Percentiles rank a stretch among this genome's conserved stretches.
These are phyloP conservation scores for Bipolaris oryzae DNA, from an alignment of 2,329 filamentous ascomycete genomes.

Conservation along the genomic window DNA sequence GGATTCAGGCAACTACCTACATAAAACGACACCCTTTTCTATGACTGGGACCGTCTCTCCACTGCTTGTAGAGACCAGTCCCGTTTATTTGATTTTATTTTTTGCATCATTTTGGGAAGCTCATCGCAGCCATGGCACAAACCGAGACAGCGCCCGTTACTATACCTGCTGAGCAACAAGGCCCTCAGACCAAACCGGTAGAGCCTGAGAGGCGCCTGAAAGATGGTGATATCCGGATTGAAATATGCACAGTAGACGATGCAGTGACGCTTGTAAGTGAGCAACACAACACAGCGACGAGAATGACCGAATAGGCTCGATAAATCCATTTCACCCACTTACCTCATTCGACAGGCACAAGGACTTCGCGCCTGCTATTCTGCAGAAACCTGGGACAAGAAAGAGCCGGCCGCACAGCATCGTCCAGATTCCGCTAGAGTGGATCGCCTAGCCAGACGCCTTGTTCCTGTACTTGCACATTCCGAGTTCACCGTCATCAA, in stretches of 20 bases:
- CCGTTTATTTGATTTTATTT: too few species aligned
- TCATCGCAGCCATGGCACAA: constrained; percentile 12
- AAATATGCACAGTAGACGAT: constrained; percentile 26
- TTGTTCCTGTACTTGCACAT: constrained; percentile 25
- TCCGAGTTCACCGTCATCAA: constrained; percentile 35
- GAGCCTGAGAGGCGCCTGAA: constrained; percentile 25
- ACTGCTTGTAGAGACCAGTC: neutral
- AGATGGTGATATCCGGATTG: constrained; percentile 25
- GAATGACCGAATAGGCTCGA: neutral
- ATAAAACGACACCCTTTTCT: too few species aligned
- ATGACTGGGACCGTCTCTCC: neutral
- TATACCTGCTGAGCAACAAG: constrained; percentile 5
- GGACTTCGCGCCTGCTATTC: constrained; percentile 37
- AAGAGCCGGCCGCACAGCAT: constrained; percentile 29
- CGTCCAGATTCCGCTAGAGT: constrained; percentile 18
- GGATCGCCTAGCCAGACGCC: constrained; percentile 28
- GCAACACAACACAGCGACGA: neutral
- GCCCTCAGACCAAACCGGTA: constrained; percentile 28
- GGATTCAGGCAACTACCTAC: neutral
- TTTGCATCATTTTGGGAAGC: neutral
- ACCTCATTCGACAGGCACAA: constrained; percentile 28
- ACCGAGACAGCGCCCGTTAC: constrained; percentile 27
- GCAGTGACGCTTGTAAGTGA: constrained; percentile 29
- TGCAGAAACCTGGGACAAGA: constrained; percentile 26
- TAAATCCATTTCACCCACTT: too few species aligned